phyloP scores from a whole-genome alignment of 2,329 filamentous ascomycete genomes.

The Epichloe scottii region DNA sequence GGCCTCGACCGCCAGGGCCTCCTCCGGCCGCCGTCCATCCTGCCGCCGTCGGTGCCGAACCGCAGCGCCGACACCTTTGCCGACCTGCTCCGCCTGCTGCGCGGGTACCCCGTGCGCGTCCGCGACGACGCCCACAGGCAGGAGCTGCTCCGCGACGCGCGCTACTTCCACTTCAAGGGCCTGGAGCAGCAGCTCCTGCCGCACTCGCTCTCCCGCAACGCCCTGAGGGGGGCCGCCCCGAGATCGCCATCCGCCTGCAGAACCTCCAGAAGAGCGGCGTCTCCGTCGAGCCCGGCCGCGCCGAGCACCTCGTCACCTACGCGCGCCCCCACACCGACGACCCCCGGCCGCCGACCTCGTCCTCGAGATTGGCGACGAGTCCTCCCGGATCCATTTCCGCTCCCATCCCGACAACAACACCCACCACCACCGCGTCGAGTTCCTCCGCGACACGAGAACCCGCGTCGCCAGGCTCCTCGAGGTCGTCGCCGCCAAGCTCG shows the following conservation, averaged over 20 bases:
- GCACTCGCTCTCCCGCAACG: constrained; percentile 64
- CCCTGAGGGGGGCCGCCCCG: constrained; percentile 47
- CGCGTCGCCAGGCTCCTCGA: constrained; percentile 64
- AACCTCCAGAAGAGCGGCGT: constrained; percentile 85
- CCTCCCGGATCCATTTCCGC: constrained; percentile 42
- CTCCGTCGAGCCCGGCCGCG: constrained; percentile 36
- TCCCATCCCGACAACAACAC: background rate
- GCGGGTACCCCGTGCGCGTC: constrained; percentile 73
- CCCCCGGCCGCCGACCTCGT: constrained; percentile 55
- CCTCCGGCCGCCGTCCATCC: constrained; percentile 74
- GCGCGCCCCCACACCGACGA: constrained; percentile 79
- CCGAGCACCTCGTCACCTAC: constrained; percentile 56
- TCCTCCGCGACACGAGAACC: constrained; percentile 57
- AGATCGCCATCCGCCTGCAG: constrained; percentile 70
- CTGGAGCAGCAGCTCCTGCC: constrained; percentile 79
- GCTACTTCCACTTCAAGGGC: constrained; percentile 87
- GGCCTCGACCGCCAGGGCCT: constrained; percentile 68
- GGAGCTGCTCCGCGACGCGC: constrained; percentile 69
- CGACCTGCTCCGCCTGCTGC: constrained; percentile 68
- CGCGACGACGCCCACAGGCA: constrained; percentile 63
- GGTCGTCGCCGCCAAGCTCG: constrained; percentile 71
- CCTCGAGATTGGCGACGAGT: constrained; percentile 63
- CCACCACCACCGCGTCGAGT: constrained; percentile 42
- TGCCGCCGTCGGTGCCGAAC: constrained; percentile 69
- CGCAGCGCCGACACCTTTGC: constrained; percentile 74